These are phyloP conservation scores for Leccinum variabile DNA, from an alignment of 1,284 basidiomycete species.

Conservation along the genomic window DNA sequence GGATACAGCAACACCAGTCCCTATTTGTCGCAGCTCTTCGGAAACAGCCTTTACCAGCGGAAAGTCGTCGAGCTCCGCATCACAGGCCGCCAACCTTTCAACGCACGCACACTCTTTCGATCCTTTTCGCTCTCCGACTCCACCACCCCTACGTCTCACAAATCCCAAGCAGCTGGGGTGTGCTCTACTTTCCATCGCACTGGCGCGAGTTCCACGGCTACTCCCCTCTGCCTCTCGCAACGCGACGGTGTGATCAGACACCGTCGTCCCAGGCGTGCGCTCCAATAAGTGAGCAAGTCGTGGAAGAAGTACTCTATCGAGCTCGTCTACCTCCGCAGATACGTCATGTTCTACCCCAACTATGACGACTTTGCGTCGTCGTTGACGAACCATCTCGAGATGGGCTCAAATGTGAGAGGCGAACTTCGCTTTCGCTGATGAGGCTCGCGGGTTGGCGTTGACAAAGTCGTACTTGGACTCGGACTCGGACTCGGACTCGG, in stretches of 20 bases:
- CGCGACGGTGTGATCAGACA: slow-evolving; percentile 41
- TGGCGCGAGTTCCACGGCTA: slow-evolving; percentile 84
- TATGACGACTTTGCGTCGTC: slow-evolving; percentile 66
- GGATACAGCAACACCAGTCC: slow-evolving; percentile 55
- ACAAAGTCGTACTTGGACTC: background rate
- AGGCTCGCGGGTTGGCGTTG: slow-evolving; percentile 35
- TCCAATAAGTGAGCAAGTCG: slow-evolving; percentile 75
- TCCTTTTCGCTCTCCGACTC: slow-evolving; percentile 41
- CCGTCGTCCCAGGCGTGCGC: slow-evolving; percentile 68
- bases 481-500: too few relatives aligned
- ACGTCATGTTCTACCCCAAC: slow-evolving; percentile 86
- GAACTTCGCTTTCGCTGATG: slow-evolving; percentile 66
- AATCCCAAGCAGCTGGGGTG: slow-evolving; percentile 89
- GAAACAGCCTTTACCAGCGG: slow-evolving; percentile 81
- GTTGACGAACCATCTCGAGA: slow-evolving; percentile 83
- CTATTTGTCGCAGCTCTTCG: slow-evolving; percentile 55
- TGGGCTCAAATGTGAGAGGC: slow-evolving; percentile 73
- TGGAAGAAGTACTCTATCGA: slow-evolving; percentile 91
- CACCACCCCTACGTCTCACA: slow-evolving; percentile 74
- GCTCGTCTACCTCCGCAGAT: slow-evolving; percentile 73
- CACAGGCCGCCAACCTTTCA: slow-evolving; percentile 66
- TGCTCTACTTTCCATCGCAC: slow-evolving; percentile 81
- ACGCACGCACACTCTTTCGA: slow-evolving; percentile 59
- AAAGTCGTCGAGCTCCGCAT: slow-evolving; percentile 73
- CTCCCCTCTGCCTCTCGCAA: slow-evolving; percentile 58